A percentile compares a stretch with the other conserved stretches of the same genome.
phyloP scores from a whole-genome alignment of 2,329 filamentous ascomycete species.

The Colletotrichum tanaceti region DNA sequence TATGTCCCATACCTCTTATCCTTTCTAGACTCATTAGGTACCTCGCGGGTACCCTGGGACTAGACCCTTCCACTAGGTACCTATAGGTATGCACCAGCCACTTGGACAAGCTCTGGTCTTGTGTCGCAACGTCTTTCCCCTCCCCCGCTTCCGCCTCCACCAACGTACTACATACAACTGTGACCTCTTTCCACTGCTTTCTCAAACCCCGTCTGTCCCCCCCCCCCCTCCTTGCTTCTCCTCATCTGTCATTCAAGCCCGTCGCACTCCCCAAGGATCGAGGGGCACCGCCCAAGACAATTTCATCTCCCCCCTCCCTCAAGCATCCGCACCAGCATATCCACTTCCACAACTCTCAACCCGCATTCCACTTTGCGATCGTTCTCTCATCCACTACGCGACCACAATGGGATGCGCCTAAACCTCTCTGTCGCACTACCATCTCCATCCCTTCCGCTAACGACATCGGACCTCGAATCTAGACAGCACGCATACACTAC shows the following conservation, averaged over 20 bases:
- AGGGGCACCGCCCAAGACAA: constrained; percentile 24
- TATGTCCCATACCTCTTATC: constrained; percentile 9
- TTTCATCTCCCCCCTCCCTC: constrained; percentile 5
- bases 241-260: constrained; percentile 25
- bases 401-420: constrained; percentile 52
- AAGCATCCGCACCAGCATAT: constrained; percentile 11
- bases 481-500: constrained; percentile 30
- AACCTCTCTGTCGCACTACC: constrained; percentile 43
- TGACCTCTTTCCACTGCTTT: constrained; percentile 40
- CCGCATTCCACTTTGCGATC: constrained; percentile 35
- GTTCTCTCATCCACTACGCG: constrained; percentile 23
- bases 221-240: constrained; percentile 37
- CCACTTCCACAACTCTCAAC: constrained; percentile 11
- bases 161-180: constrained; percentile 36
- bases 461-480: constrained; percentile 30
- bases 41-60: constrained; percentile 29
- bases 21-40: not conserved
- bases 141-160: constrained; percentile 39
- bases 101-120: constrained; percentile 42
- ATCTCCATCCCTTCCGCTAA: constrained; percentile 42
- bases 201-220: constrained; percentile 36
- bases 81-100: constrained; percentile 38
- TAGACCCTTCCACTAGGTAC: constrained; percentile 30
- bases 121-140: constrained; percentile 41
- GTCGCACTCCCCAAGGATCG: constrained; percentile 19